Evolutionary conservation across 2,329 filamentous ascomycete genomes (phyloP), one percentile per base, ranked within the genome.

Genomic region (Colletotrichum karsti): DNA sequence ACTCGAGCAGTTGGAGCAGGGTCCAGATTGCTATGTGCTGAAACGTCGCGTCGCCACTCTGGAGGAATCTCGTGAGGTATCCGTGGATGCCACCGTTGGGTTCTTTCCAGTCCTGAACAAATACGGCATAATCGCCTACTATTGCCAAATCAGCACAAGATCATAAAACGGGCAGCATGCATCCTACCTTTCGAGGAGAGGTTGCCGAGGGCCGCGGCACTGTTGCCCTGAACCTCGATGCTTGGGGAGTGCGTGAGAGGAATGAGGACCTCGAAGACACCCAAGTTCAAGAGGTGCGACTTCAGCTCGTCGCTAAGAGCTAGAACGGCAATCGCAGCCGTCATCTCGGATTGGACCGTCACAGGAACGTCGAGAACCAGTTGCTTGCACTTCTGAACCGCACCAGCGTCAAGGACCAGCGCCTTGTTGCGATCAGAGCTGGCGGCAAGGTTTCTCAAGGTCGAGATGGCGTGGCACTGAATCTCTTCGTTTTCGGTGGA

Each of bases 1-100:
- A 98, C 81, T 99, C 96, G 56, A 99, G 91, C 3, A 99, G 88
- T 77, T 99, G 96, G 4, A 99, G 88, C 53, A 99, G 83, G 2
- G 96, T 99, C 96, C 96, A 99, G 71, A 98, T 97, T 56, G 96
- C 96, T 76, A 99, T 99, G 78, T 99, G 96, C 81, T 99, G 96
- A 85, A 99, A 99, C 0, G 96, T 99, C 1, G 96, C 91, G 77
- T 99, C 96, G 42, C 95, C 95, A 71, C 94, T 98, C 48, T 93
- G 93, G 18, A 99, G 87, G 85, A 99, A 99, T 61, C 95, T 91
- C 74, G 91, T 93, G 37, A 99, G 87, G 77, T 99, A 99, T 60
- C 96, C 96, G 77, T 98, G 95, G 69, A 99, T 97, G 50, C 96
- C 96, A 50, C 94, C 96, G 69, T 94, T 92, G 2, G 96, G 96